A percentile compares a stretch with the other conserved stretches of the same genome.
Evolutionary conservation across 73 alveolate species (phyloP).

Genomic region (Urostyla sp.): DNA sequence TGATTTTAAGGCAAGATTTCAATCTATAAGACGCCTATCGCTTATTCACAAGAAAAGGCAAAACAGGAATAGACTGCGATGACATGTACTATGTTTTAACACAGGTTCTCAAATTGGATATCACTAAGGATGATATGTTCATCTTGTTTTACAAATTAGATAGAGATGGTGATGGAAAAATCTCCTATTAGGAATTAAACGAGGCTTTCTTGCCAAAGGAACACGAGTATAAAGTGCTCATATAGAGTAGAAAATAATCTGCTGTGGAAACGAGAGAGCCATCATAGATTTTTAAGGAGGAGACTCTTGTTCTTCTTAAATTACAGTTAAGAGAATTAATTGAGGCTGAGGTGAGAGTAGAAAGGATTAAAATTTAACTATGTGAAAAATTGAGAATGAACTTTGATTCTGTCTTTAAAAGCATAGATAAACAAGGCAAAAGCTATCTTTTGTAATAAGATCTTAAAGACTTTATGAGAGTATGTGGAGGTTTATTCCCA

Average conservation of each 20-base stretch:
- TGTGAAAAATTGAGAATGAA: conserved; percentile 24
- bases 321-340: conserved; percentile 19
- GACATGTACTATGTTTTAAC: conserved; percentile 34
- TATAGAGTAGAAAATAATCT: conserved; percentile 11
- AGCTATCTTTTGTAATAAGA: conserved; percentile 33
- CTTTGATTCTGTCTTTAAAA: background rate
- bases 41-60: conserved; percentile 9
- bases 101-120: background rate
- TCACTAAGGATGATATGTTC: conserved; percentile 56
- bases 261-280: conserved; percentile 18
- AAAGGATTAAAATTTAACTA: conserved; percentile 16
- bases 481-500: conserved; percentile 27
- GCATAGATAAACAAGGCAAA: background rate
- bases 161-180: conserved; percentile 46
- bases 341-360: conserved; percentile 54
- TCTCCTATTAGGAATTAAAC: conserved; percentile 12
- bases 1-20: conserved; percentile 37
- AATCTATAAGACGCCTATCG: conserved; percentile 38
- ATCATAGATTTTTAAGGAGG: conserved; percentile 15
- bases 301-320: conserved; percentile 32
- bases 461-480: conserved; percentile 19
- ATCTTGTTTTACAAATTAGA: conserved; percentile 53
- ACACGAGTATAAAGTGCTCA: conserved; percentile 44
- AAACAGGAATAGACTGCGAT: conserved; percentile 40
- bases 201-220: conserved; percentile 21